Evolutionary conservation across 495 filamentous ascomycete species (phyloP).

Genomic region (Penicillium egyptiacum): DNA sequence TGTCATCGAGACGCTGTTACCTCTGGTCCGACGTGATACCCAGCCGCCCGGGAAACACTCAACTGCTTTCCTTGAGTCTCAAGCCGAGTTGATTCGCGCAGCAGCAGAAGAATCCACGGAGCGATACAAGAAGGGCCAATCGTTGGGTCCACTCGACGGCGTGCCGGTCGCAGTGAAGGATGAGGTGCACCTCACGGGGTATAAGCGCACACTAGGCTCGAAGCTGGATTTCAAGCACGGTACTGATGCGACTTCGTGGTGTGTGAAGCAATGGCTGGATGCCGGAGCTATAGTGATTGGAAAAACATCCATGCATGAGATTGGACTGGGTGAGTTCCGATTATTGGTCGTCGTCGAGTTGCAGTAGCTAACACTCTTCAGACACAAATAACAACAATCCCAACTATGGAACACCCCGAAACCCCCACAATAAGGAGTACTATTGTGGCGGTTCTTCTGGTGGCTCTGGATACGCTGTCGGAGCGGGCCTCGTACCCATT

Average conservation of each 20-base stretch:
- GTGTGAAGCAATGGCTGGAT: conserved; percentile 70
- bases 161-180: conserved; percentile 86
- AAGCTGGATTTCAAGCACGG: conserved; percentile 56
- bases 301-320: conserved; percentile 90
- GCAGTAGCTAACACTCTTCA: conserved; percentile 21
- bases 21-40: conserved; percentile 62
- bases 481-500: conserved; percentile 75
- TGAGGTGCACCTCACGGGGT: conserved; percentile 75
- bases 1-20: conserved; percentile 68
- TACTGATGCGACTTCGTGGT: conserved; percentile 62
- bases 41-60: conserved; percentile 57
- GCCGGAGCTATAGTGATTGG: conserved; percentile 80
- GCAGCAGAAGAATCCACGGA: conserved; percentile 70
- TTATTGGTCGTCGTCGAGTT: neutral
- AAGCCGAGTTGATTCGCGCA: conserved; percentile 57
- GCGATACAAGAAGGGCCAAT: conserved; percentile 63
- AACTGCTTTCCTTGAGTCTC: conserved; percentile 64
- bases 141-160: conserved; percentile 72
- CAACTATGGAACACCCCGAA: conserved; percentile 73
- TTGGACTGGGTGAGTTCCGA: conserved; percentile 61
- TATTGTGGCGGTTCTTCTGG: conserved; percentile 90
- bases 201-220: conserved; percentile 63
- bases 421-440: conserved; percentile 77
- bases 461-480: conserved; percentile 76
- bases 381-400: conserved; percentile 86